Base-by-base conservation (phyloP, 2,329 filamentous ascomycete genomes). In the Aspergillus jensenii region DNA sequence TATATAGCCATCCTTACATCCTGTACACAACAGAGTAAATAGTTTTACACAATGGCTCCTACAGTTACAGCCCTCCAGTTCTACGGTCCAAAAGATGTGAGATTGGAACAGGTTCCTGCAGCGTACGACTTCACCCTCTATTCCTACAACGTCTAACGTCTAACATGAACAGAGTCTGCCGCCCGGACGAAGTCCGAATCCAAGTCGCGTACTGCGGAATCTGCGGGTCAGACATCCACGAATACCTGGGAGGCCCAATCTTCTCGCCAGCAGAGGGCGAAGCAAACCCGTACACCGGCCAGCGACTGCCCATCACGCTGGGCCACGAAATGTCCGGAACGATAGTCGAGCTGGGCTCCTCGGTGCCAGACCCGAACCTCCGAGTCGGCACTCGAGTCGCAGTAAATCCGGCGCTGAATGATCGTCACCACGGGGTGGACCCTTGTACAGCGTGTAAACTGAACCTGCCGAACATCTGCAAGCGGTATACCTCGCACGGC, bases 191-290 rank as follows among this genome's bases (percentile, higher is more conserved):
- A 21, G 53, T 49, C 37, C 53, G 53, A 23, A 11, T 56, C 23
- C 37, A 56, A 17, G 19, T 56, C 23, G 53, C 53, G 3, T 56
- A 49, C 46, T 56, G 53, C 37, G 53, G 53, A 12, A 56, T 56
- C 31, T 56, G 53, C 53, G 53, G 53, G 8, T 40, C 43, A 4
- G 49, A 52, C n/a, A 52, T 52, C 37, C 35, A 41, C 14, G 49
- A 52, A 31, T 41, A 52, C 39, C 49, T 52, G 14, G 49, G 49
- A 19, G 49, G 49, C 12, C 49, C 49, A 3, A 43, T 52, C 37
- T 52, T 52, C 49, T 27, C 37, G 9, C 49, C 49, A 5, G 19
- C 23, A 12, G 7, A 11, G n/a, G 49, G 49, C 11, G 21, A 52
- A 11, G 25, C 17, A 23, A 52, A 52, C 23, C 49, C 35, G 19